Evolutionary conservation across 129 eudicot species (phyloP), one percentile per base, ranked within the genome.

Genomic region (Ambrosia artemisiifolia): DNA sequence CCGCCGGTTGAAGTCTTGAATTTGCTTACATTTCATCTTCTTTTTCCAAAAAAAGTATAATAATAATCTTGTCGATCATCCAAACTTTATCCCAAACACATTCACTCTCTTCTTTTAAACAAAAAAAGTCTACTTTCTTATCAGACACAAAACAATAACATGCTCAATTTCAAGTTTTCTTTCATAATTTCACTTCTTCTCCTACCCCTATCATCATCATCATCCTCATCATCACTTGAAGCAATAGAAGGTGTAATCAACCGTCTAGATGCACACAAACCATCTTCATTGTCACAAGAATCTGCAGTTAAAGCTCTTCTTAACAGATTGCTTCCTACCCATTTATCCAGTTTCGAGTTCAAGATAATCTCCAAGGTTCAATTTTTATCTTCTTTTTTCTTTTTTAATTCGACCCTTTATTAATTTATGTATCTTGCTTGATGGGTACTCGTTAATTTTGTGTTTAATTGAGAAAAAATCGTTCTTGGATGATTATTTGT

Each of bases 281-380:
- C 91, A 73, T 78, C 91, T 79, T 63, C 90, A 44, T 63, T 74
- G 32, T 73, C 73, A 6, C 98, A 92, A 85, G 96, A 87, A 85
- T 67, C 79, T 73, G 96, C 98, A 65, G 95, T 85, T n/a, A 83
- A 73, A 70, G 87, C 80, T 73, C 88, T 92, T 80, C 95, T 92
- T 68, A 75, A 68, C 35, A 87, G 98, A 75, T 71, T 89, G 79
- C 96, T 92, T 72, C 98, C 96, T 28, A 75, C 92, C 74, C 95
- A 92, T 86, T 40, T 77, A 4, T 85, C 88, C 72, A 80, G 92
- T 54, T 92, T 92, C 69, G 42, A 80, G 9, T 87, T 92, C 84
- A 67, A 80, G 57, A 83, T 89, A 47, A 70, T 92, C 72, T 66
- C 95, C 30, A 89, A 87, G 96, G 98, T 92, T 57, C 46, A 43